A percentile compares a stretch with the other conserved stretches of the same genome.
Conservation (phyloP, 768 basidiomycete species). For the Pleurotus sapidus region DNA sequence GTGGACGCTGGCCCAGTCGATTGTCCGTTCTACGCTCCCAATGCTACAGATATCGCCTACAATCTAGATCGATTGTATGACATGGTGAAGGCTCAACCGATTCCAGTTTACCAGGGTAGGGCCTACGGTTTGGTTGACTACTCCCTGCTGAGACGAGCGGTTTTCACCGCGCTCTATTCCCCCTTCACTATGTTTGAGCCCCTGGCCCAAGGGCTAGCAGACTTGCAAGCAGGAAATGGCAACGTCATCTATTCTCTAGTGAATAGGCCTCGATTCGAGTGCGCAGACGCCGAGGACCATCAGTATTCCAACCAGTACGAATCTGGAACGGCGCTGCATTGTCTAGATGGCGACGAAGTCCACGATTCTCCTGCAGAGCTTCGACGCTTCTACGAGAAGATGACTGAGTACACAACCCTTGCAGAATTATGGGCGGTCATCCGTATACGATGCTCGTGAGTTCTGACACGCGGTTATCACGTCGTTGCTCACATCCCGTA, state of each 20-base stretch:
- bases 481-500: too few species aligned
- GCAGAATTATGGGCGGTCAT: constrained; percentile 27
- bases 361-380: constrained; percentile 23
- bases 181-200: constrained; percentile 30
- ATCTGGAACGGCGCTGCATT: constrained; percentile 20
- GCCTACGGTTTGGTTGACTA: constrained; percentile 38
- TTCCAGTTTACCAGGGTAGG: constrained; percentile 26
- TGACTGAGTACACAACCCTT: constrained; percentile 24
- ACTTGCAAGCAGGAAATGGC: constrained; percentile 29
- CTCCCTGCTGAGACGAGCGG: constrained; percentile 18
- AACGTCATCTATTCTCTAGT: constrained; percentile 19
- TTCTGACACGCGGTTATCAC: too few species aligned
- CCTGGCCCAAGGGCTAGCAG: constrained; percentile 33
- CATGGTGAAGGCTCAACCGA: constrained; percentile 25
- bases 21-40: constrained; percentile 37
- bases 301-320: constrained; percentile 5
- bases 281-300: constrained; percentile 21
- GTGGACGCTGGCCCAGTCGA: constrained; percentile 29
- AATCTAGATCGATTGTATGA: constrained; percentile 34
- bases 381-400: constrained; percentile 23
- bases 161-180: constrained; percentile 32
- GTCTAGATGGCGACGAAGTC: constrained; percentile 32
- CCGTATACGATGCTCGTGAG: constrained; percentile 29
- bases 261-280: constrained; percentile 21
- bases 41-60: constrained; percentile 25